Conservation (phyloP, 2,329 filamentous ascomycete genomes). For the Clonostachys sp. region DNA sequence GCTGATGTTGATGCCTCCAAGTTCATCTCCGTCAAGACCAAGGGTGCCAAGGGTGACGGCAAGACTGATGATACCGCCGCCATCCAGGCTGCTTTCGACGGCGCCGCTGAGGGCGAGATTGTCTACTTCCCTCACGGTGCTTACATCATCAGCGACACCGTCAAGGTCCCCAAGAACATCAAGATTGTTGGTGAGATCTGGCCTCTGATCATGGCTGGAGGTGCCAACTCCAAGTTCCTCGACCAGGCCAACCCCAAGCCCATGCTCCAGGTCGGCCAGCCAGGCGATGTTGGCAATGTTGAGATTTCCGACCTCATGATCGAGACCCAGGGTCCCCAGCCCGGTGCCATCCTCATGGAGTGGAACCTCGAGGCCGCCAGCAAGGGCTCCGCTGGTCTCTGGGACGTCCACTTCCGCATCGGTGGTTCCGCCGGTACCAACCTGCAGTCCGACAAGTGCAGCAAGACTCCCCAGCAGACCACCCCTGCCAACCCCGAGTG, state of each 20-base stretch:
- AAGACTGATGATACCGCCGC: slow-evolving; percentile 79
- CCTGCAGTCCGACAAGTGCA: slow-evolving; percentile 74
- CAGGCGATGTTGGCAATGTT: slow-evolving; percentile 72
- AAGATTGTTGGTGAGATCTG: slow-evolving; percentile 90
- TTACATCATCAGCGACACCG: slow-evolving; percentile 65
- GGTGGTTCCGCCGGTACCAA: slow-evolving; percentile 81
- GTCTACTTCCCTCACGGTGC: slow-evolving; percentile 74
- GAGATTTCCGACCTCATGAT: slow-evolving; percentile 89
- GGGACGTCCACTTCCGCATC: slow-evolving; percentile 94
- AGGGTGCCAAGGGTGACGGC: slow-evolving; percentile 85
- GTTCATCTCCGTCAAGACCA: slow-evolving; percentile 79
- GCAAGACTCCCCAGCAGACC: slow-evolving; percentile 65
- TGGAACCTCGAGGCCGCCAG: slow-evolving; percentile 9
- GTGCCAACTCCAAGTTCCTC: slow-evolving; percentile 58
- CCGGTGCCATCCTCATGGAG: slow-evolving; percentile 79
- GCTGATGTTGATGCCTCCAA: slow-evolving; percentile 57
- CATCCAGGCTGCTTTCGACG: slow-evolving; percentile 75
- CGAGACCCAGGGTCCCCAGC: slow-evolving; percentile 75
- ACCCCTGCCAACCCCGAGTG: slow-evolving; percentile 63
- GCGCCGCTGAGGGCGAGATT: slow-evolving; percentile 56
- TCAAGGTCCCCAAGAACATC: slow-evolving; percentile 72
- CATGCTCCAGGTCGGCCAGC: slow-evolving; percentile 79
- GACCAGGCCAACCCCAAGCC: slow-evolving; percentile 72
- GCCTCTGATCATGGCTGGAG: slow-evolving; percentile 83
- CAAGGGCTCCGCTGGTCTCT: slow-evolving; percentile 73